Base-by-base conservation (phyloP, 2,329 filamentous ascomycete genomes). In the Ampelomyces quisqualis region DNA sequence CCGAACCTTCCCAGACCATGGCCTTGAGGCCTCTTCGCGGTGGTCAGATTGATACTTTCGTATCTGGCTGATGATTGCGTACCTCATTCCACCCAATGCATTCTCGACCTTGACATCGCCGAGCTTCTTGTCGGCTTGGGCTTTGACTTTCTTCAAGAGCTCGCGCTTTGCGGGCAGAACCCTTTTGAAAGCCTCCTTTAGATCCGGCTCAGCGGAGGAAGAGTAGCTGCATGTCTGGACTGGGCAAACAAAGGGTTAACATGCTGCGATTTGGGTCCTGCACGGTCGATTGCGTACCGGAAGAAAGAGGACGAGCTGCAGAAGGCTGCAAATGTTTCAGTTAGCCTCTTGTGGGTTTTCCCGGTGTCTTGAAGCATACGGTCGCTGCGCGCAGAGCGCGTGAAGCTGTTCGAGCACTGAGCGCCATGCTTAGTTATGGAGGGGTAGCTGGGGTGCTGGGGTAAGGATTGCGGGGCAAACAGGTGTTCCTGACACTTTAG, bases 1-100 rank as follows among this genome's bases (percentile, higher is more conserved):
- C 91, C 8, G 90, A 96, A 32, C 93, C 93, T 73, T 98, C 93
- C 93, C 93, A 98, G 39, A 98, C 81, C 90, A 98, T 96, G 56
- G 90, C 88, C 75, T 95, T 96, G 56, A 98, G 81, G 26, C 91
- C 91, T 71, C 77, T 80, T 45, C 24, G 37, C 6, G 20, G 1
- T 14, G 26, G 49, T 62, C 33, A 61, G 43, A 29, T 29, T 7
- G 10, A 19, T 29, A 45, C 19, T 38, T 29, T 18, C 2, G 14
- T 13, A 4, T 21, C 10, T 10, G 4, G n/a, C 8, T 7, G 8
- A 7, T 8, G 14, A 26, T 3, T 31, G 30, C 53, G 35, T 70
- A 79, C 74, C 90, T 87, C 93, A 97, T 97, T 63, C 93, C 93
- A 59, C 93, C 93, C 57, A 97, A 82, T 15, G 88, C 88, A 73